Evolutionary conservation across 73 alveolate genomes (phyloP).

Genomic region (Paramecium bursaria): DNA sequence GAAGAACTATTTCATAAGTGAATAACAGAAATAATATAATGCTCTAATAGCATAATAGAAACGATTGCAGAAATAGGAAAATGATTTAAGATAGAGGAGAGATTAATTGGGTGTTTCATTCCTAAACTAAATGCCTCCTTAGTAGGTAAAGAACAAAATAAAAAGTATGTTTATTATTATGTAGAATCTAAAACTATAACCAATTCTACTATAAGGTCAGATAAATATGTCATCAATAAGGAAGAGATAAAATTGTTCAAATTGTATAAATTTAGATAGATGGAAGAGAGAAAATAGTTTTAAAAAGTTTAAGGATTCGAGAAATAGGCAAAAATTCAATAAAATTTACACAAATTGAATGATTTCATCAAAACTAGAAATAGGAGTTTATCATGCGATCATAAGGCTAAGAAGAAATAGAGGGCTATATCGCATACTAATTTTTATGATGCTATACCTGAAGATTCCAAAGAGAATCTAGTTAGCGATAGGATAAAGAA

Average conservation of each 20-base stretch:
- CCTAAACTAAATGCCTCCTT: conserved; percentile 4
- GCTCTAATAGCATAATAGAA: not conserved
- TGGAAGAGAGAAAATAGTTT: conserved; percentile 13
- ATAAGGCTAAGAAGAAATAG: not conserved
- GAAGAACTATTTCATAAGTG: conserved; percentile 14
- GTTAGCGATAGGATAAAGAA: conserved; percentile 33
- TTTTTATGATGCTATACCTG: conserved; percentile 6
- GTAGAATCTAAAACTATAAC: conserved; percentile 22
- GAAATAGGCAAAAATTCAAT: conserved; percentile 23
- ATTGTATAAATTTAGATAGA: conserved; percentile 8
- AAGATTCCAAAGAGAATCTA: conserved; percentile 38
- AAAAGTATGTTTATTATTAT: not conserved
- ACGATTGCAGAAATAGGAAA: conserved; percentile 1
- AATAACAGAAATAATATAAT: not conserved
- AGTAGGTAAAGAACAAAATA: conserved; percentile 21
- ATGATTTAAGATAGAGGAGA: conserved; percentile 17
- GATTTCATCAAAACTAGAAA: conserved; percentile 16
- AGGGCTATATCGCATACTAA: conserved; percentile 22
- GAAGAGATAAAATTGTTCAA: conserved; percentile 18
- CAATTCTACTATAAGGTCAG: not conserved
- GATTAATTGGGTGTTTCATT: conserved; percentile 39
- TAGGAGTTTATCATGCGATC: conserved; percentile 36
- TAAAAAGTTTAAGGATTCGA: not conserved
- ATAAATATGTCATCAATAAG: conserved; percentile 5
- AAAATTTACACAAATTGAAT: conserved; percentile 44